Evolutionary conservation across 441 rosid species (phyloP), one percentile per base, ranked within the genome.

Genomic region (Dalechampia spathulata): DNA sequence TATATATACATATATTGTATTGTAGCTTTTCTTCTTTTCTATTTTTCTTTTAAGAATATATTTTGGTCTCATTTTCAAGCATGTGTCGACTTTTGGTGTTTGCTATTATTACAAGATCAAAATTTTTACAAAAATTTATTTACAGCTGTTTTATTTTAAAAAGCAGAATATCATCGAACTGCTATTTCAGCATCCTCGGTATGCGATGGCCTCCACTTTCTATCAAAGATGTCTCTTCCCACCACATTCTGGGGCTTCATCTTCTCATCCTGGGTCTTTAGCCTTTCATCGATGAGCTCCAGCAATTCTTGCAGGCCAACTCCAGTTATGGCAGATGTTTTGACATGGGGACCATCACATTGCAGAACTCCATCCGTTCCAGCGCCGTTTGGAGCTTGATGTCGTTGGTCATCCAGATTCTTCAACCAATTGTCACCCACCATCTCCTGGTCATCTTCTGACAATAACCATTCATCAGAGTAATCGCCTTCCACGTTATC

Each of bases 191-290:
- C 67, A 7, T 74, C 80, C 21, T 64, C 76, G 0, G 46, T 30
- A 12, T 66, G 77, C 52, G 86, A 71, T 21, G 98, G 98, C 69
- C 94, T 76, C 90, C 92, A 89, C 70, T 92, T 92, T 54, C 75
- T 64, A 55, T 68, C 58, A 37, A 71, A 72, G 44, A 72, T 43
- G 61, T 59, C 71, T 43, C 72, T 73, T 69, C 72, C 80, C 1
- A 70, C 75, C 23, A 68, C 62, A 28, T 72, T 63, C 48, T 47
- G 57, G 39, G 68, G 57, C 70, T 73, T 74, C 7, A 46, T 55
- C 60, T 71, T 72, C 39, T 78, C 56, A 27, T 80, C 83, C 61
- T 49, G 72, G 1, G 61, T 57, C 61, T 78, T 66, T 55, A 91
- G 69, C 75, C 69, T 77, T 51, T 74, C 83, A 23, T 85, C 90